phyloP scores from a whole-genome alignment of 1,284 basidiomycete species.

The Cryptococcus jaspeensis region DNA sequence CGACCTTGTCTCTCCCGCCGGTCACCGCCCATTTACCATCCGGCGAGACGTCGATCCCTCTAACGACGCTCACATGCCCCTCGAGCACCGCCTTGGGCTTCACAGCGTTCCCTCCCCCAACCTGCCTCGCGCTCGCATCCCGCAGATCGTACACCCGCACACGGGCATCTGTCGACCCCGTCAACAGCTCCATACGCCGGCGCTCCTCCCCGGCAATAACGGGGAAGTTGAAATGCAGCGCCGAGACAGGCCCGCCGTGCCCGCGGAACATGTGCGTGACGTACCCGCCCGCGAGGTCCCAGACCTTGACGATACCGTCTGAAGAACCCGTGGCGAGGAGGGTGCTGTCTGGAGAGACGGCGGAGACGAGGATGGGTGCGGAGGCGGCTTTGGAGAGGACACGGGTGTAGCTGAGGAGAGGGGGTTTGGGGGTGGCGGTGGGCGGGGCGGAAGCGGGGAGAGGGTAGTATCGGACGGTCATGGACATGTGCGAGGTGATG shows the following conservation, averaged over 20 bases:
- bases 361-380: constrained; percentile 87
- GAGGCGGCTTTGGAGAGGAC: constrained; percentile 81
- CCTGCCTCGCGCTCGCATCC: constrained; percentile 59
- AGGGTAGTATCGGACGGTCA: constrained; percentile 55
- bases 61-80: constrained; percentile 85
- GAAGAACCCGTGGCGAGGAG: constrained; percentile 93
- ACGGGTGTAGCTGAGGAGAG: constrained; percentile 59
- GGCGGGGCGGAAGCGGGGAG: constrained; percentile 38
- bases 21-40: constrained; percentile 85
- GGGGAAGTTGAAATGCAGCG: constrained; percentile 76
- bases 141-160: constrained; percentile 87
- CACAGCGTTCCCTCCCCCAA: constrained; percentile 54
- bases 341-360: constrained; percentile 78
- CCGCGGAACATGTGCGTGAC: constrained; percentile 95
- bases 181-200: constrained; percentile 72
- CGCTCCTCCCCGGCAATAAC: constrained; percentile 23
- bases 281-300: constrained; percentile 84
- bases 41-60: constrained; percentile 76
- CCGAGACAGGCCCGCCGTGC: constrained; percentile 92
- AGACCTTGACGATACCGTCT: constrained; percentile 95
- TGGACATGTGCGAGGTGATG: constrained; percentile 55
- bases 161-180: constrained; percentile 82
- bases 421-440: constrained; percentile 22
- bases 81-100: constrained; percentile 78
- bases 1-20: constrained; percentile 86